These are phyloP conservation scores for Hypoxylon subgilvum DNA, from an alignment of 495 filamentous ascomycete genomes.

Conservation along the genomic window DNA sequence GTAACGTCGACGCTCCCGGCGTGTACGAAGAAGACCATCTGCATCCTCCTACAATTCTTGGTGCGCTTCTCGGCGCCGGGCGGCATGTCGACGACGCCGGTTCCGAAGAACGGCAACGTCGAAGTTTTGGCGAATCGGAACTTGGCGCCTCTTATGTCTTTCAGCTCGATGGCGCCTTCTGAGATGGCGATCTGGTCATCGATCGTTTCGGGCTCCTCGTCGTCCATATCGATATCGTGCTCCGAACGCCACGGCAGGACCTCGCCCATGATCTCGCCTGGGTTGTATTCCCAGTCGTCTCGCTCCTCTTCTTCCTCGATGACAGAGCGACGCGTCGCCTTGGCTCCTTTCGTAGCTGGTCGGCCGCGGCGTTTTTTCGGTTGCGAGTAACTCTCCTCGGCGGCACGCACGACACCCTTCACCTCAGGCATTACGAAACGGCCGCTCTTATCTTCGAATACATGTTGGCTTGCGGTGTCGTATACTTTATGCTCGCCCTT, in stretches of 20 bases:
- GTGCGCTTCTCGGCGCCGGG: conserved; percentile 78
- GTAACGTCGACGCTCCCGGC: conserved; percentile 75
- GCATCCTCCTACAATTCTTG: conserved; percentile 92
- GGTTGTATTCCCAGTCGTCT: conserved; percentile 58
- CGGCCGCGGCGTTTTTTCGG: conserved; percentile 35
- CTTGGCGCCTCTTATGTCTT: conserved; percentile 72
- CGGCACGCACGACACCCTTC: conserved; percentile 75
- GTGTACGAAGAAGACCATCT: conserved; percentile 92
- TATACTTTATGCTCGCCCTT: conserved; percentile 79
- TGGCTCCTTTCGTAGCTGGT: conserved; percentile 30
- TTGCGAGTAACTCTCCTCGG: conserved; percentile 55
- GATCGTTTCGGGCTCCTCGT: conserved; percentile 55
- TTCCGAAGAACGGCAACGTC: conserved; percentile 81
- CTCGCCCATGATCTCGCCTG: conserved; percentile 54
- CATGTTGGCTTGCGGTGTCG: conserved; percentile 59
- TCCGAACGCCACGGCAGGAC: conserved; percentile 55
- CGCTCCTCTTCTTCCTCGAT: conserved; percentile 55
- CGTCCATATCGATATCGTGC: conserved; percentile 51
- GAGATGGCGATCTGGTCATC: conserved; percentile 78
- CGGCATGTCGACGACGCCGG: conserved; percentile 86
- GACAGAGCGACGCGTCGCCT: conserved; percentile 10
- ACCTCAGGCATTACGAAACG: conserved; percentile 68
- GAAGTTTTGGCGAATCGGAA: conserved; percentile 90
- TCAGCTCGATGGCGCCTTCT: conserved; percentile 73
- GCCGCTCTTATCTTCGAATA: conserved; percentile 45